A percentile compares a stretch with the other conserved stretches of the same genome.
Evolutionary conservation across 768 basidiomycete genomes (phyloP).

Genomic region (Russula emetica): DNA sequence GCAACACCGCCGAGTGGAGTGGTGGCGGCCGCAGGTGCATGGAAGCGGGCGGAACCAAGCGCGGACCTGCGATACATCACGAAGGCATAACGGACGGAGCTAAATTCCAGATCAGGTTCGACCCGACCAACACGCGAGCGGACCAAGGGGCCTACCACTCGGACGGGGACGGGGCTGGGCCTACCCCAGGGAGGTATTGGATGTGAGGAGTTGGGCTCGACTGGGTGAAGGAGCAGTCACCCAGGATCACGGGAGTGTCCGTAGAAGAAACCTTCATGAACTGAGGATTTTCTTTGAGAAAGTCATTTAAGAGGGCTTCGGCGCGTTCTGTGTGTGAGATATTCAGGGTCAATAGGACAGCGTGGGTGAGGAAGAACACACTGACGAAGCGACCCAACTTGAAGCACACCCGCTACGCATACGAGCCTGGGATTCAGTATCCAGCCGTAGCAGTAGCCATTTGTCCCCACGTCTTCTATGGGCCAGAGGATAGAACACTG

Average conservation of each 20-base stretch:
- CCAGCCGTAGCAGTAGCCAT: constrained; percentile 27
- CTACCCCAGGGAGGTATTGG: constrained; percentile 9
- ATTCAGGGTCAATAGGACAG: not conserved
- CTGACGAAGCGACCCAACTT: constrained; percentile 16
- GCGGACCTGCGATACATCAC: constrained; percentile 24
- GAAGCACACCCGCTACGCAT: constrained; percentile 25
- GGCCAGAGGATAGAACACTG: constrained; percentile 25
- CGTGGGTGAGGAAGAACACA: not conserved
- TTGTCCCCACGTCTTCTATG: constrained; percentile 20
- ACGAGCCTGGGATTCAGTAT: constrained; percentile 14
- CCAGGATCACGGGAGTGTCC: constrained; percentile 18
- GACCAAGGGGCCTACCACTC: not conserved
- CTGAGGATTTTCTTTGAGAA: constrained; percentile 20
- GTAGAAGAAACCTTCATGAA: constrained; percentile 23
- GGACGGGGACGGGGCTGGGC: not conserved
- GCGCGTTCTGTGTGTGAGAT: constrained; percentile 11
- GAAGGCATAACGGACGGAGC: not conserved
- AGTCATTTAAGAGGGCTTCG: constrained; percentile 13
- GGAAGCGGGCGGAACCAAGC: constrained; percentile 24
- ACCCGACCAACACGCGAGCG: not conserved
- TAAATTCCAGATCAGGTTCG: constrained; percentile 7
- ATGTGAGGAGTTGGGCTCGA: constrained; percentile 10
- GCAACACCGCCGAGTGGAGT: not conserved
- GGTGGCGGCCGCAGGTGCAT: constrained; percentile 1
- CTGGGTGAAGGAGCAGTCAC: constrained; percentile 12